phyloP scores from a whole-genome alignment of 352 stramenopile species.

The Globisporangium recalcitrans region DNA sequence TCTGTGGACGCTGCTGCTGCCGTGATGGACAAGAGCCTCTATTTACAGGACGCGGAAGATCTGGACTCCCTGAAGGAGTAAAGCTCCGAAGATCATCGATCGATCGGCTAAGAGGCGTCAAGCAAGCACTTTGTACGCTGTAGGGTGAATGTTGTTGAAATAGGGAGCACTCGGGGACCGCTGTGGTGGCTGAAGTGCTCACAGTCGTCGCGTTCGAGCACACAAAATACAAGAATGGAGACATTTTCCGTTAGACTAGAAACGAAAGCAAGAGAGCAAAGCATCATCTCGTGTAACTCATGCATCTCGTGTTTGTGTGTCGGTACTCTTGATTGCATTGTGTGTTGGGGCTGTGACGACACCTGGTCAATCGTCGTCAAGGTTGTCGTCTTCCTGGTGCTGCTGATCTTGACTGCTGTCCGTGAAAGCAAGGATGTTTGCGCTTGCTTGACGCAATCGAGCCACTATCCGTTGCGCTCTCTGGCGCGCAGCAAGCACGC shows the following conservation, averaged over 20 bases:
- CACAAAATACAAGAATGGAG: constrained; percentile 11
- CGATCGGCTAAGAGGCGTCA: constrained; percentile 13
- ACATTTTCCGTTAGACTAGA: constrained; percentile 17
- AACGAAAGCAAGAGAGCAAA: constrained; percentile 9
- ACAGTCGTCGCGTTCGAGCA: constrained; percentile 7
- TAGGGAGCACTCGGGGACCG: not conserved
- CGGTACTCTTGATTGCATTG: not conserved
- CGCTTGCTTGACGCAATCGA: constrained; percentile 46
- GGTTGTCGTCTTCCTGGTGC: constrained; percentile 5
- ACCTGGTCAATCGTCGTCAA: not conserved
- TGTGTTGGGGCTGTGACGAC: not conserved
- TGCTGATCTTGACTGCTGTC: constrained; percentile 23
- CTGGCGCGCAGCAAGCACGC: constrained; percentile 13
- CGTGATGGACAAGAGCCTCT: constrained; percentile 82
- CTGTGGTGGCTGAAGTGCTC: not conserved
- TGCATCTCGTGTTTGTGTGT: not conserved
- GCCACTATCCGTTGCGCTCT: constrained; percentile 32
- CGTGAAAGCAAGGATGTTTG: constrained; percentile 50
- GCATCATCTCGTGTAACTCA: not conserved
- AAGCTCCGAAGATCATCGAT: constrained; percentile 14
- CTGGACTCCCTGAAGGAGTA: constrained; percentile 76
- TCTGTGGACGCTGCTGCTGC: constrained; percentile 46
- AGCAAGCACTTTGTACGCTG: constrained; percentile 19
- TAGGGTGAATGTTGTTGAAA: constrained; percentile 22
- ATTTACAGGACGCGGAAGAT: constrained; percentile 74